Conservation (phyloP, 1,139 yeast genomes). For the Zygotorulaspora mrakii region DNA sequence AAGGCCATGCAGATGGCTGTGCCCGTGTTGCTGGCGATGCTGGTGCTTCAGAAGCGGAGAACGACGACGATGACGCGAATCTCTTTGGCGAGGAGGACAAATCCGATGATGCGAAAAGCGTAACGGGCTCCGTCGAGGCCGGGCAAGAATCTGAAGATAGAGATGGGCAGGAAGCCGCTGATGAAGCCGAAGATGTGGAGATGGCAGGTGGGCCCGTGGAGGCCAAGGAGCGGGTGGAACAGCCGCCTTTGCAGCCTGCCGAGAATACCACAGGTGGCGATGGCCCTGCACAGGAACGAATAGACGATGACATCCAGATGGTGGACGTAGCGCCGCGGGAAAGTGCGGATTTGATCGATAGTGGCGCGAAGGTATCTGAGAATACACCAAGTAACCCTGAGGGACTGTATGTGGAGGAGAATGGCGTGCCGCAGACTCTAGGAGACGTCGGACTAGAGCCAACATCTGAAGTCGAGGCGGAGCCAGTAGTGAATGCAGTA, state of each 20-base stretch:
- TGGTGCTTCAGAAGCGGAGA: not conserved
- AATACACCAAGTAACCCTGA: too few relatives aligned
- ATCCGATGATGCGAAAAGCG: not conserved
- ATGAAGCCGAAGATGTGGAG: not conserved
- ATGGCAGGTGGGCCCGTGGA: not conserved
- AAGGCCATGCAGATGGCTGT: too few relatives aligned
- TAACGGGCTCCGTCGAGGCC: not conserved
- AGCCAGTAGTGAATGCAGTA: too few relatives aligned
- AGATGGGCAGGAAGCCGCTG: not conserved
- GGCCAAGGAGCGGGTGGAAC: too few relatives aligned
- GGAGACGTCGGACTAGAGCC: not conserved
- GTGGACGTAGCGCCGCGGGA: not conserved
- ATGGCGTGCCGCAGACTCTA: too few relatives aligned
- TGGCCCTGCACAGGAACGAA: too few relatives aligned
- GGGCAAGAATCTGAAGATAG: not conserved
- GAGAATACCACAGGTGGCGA: too few relatives aligned
- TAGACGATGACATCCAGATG: slow-evolving; percentile 2
- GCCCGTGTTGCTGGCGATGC: not conserved
- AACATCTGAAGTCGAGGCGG: not conserved
- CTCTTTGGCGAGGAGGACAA: slow-evolving; percentile 7
- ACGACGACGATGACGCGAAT: slow-evolving; percentile 2
- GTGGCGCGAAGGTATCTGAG: too few relatives aligned
- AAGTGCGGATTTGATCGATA: too few relatives aligned
- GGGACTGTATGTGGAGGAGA: too few relatives aligned
- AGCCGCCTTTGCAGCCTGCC: too few relatives aligned